These are phyloP conservation scores for Strobilomyces confusus DNA, from an alignment of 768 basidiomycete species.

Conservation along the genomic window DNA sequence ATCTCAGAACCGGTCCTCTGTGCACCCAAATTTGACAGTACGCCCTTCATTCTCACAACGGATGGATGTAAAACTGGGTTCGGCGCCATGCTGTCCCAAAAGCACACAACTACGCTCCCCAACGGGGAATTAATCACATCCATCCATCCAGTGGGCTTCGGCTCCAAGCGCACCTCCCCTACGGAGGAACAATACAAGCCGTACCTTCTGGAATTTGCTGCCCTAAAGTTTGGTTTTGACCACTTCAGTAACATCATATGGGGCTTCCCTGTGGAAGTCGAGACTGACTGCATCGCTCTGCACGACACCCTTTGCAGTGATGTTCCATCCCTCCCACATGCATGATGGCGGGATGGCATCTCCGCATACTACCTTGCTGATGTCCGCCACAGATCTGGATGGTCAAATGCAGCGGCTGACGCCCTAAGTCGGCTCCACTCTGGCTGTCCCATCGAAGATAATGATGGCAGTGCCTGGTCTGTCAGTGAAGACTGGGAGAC, in stretches of 20 bases:
- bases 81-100: constrained; percentile 30
- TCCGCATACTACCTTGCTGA: constrained; percentile 12
- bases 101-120: not conserved
- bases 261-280: constrained; percentile 29
- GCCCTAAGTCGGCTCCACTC: constrained; percentile 20
- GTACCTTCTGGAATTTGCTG: constrained; percentile 35
- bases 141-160: constrained; percentile 12
- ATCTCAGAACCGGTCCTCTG: constrained; percentile 6
- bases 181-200: constrained; percentile 33
- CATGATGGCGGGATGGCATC: constrained; percentile 28
- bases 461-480: constrained; percentile 31
- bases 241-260: constrained; percentile 30
- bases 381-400: constrained; percentile 18
- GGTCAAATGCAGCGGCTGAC: constrained; percentile 28
- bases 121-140: not conserved
- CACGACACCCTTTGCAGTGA: constrained; percentile 20
- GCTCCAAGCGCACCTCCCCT: constrained; percentile 32
- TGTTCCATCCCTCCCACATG: constrained; percentile 10
- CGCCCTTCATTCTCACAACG: constrained; percentile 35
- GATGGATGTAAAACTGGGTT: constrained; percentile 34
- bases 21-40: constrained; percentile 30
- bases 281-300: constrained; percentile 26
- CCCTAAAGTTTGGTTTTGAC: constrained; percentile 32
- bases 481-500: constrained; percentile 28
- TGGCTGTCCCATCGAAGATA: not conserved